Conservation (phyloP, 225 moss, liverwort and hornwort genomes). For the Physcomitrellopsis africana region DNA sequence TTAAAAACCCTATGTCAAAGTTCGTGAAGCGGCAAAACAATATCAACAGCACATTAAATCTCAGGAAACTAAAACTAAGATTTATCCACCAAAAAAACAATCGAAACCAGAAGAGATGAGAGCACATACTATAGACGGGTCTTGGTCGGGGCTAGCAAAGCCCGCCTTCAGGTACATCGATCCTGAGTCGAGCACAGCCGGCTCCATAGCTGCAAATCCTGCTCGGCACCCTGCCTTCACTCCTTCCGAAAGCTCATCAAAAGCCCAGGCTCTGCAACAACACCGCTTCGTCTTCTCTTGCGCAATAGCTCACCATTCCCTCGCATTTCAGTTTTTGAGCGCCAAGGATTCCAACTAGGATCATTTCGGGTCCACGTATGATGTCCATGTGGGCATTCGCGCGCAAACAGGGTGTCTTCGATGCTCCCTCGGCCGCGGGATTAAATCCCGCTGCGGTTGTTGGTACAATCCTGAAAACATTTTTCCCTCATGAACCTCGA, state of each 20-base stretch:
- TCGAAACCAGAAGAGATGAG: not conserved
- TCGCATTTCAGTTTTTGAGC: slow-evolving; percentile 24
- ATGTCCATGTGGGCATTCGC: too few relatives aligned
- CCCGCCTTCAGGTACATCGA: slow-evolving; percentile 83
- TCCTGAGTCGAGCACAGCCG: slow-evolving; percentile 91
- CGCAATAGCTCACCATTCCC: not conserved
- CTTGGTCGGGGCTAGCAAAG: slow-evolving; percentile 85
- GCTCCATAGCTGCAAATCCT: slow-evolving; percentile 72
- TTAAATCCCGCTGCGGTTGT: too few relatives aligned
- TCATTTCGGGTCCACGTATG: not conserved
- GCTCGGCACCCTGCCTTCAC: not conserved
- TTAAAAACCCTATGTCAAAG: not conserved
- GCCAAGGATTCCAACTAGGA: slow-evolving; percentile 36
- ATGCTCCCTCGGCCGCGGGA: too few relatives aligned
- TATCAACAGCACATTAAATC: not conserved
- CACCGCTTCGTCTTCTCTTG: not conserved
- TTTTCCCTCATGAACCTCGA: too few relatives aligned
- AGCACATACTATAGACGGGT: slow-evolving; percentile 72
- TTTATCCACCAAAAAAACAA: not conserved
- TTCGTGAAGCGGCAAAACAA: not conserved
- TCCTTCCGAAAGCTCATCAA: too few relatives aligned
- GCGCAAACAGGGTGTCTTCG: too few relatives aligned
- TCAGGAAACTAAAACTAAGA: not conserved
- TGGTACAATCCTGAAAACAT: too few relatives aligned
- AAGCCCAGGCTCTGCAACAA: too few relatives aligned